Evolutionary conservation across 2,329 filamentous ascomycete genomes (phyloP), one percentile per base, ranked within the genome.

Genomic region (Pestalotiopsis sp.): DNA sequence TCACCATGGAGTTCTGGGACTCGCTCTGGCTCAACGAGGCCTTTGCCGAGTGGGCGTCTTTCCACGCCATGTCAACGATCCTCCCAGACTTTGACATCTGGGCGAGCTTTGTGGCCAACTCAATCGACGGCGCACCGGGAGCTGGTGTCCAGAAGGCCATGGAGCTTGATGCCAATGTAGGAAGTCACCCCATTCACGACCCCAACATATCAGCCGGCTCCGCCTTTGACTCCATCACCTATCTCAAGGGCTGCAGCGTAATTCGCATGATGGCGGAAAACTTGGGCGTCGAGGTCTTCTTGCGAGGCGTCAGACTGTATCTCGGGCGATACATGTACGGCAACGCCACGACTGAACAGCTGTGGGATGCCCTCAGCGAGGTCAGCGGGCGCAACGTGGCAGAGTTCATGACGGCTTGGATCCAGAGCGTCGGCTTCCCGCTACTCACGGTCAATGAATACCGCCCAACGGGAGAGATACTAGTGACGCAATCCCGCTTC

Each of bases 1-100:
- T 93, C 36, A 93, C 91, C 55, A 92, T 92, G 90, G 88, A 92
- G 76, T 92, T 90, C 80, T 93, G 91, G 91, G 90, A 92, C 75
- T 89, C 89, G 49, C 79, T 92, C 23, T 93, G 91, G 91, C 84
- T 93, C 64, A 93, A 93, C 77, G 91, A 93, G 78, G 89, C 90
- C 41, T 92, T 93, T 75, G 90, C 91, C 38, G 92, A 90, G 58
- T 93, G 91, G 91, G 71, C 72, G 4, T 62, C 63, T 3, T 63
- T 45, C 5, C 64, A 70, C 62, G 71, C 71, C 3, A 23, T 64
- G 20, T 65, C 70, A 6, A 23, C 58, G 6, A 62, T 75, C 23
- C 67, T 68, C 39, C 69, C 71, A 12, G 68, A 68, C 4, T 72
- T 59, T 52, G 23, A 69, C 3, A 38, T 59, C 5, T 74, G 69